Evolutionary conservation across 2,329 filamentous ascomycete species (phyloP), one percentile per base, ranked within the genome.

Genomic region (Arthroderma uncinatum): DNA sequence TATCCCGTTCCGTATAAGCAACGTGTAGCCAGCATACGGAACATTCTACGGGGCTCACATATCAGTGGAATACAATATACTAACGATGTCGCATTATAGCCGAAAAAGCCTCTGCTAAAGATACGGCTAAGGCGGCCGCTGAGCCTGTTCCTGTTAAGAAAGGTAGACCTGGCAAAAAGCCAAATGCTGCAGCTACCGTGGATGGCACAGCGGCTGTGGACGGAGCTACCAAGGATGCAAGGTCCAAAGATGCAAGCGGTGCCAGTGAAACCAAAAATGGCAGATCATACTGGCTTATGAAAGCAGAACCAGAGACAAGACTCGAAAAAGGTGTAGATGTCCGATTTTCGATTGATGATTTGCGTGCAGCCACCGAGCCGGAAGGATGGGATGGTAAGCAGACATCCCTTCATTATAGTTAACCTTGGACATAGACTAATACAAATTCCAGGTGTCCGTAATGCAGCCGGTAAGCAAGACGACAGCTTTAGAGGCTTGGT

Each of bases 301-400:
- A 92, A 73, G 87, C 88, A 0, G 87, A 98, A 73, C 92, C 93
- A 0, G 87, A 95, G 64, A 83, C 89, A 2, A 85, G 93, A 4
- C 74, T 90, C 14, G 89, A 95, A 69, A 92, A 90, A 56, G 92
- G 90, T 0, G 77, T 87, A 54, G 91, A 97, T 68, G 89, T 96
- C 48, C 86, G 83, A 63, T 98, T 97, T 73, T 94, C 90, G 0
- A 96, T 98, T 65, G 90, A 97, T 65, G 91, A 97, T 68, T 74
- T 98, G 36, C 79, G 81, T 12, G 80, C 82, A 0, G 86, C 82
- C 65, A 83, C 77, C 0, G 79, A 82, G 65, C 89, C 92, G 1
- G 92, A 97, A 67, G 85, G 88, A 0, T 98, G 93, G 93, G 87
- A 94, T 72, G 93, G 89, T 87, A 74, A 68, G 81, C 77, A 34